Evolutionary conservation across 805 yeast species (phyloP).

Genomic region (Blastobotrys terrestris): DNA sequence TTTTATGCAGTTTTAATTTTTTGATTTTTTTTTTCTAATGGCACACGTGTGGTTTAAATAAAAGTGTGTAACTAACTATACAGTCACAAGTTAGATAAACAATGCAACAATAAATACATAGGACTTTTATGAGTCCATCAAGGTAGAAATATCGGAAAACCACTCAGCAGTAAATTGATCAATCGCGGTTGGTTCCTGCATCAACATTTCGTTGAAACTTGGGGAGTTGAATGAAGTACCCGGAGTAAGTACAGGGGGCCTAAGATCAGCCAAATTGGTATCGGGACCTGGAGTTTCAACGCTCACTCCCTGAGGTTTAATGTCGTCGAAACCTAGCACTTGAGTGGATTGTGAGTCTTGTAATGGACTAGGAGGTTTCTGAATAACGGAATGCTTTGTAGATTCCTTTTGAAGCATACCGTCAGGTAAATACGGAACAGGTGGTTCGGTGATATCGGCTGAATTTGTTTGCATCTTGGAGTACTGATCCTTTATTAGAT

Average conservation of each 20-base stretch:
- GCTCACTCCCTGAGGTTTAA: background rate
- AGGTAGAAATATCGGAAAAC: background rate
- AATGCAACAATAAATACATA: too few species aligned
- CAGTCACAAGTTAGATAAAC: too few species aligned
- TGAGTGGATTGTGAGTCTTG: background rate
- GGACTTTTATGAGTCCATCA: background rate
- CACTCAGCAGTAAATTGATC: slow-evolving; percentile 4
- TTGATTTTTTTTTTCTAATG: too few species aligned
- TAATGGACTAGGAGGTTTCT: background rate
- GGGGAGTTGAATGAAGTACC: background rate
- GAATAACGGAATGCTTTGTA: background rate
- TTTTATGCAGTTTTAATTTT: too few species aligned
- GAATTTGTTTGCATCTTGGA: slow-evolving; percentile 2
- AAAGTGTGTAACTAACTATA: background rate
- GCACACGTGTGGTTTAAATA: too few species aligned
- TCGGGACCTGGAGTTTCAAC: background rate
- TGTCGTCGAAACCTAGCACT: background rate
- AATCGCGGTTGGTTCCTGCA: background rate
- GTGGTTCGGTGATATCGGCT: background rate
- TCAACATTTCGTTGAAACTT: background rate
- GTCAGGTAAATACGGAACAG: slow-evolving; percentile 1
- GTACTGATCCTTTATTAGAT: slow-evolving; percentile 29
- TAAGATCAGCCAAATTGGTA: background rate
- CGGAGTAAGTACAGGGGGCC: background rate
- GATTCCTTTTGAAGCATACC: background rate